Evolutionary conservation across 2,329 filamentous ascomycete genomes (phyloP).

Genomic region (Fusarium fracticaudum): DNA sequence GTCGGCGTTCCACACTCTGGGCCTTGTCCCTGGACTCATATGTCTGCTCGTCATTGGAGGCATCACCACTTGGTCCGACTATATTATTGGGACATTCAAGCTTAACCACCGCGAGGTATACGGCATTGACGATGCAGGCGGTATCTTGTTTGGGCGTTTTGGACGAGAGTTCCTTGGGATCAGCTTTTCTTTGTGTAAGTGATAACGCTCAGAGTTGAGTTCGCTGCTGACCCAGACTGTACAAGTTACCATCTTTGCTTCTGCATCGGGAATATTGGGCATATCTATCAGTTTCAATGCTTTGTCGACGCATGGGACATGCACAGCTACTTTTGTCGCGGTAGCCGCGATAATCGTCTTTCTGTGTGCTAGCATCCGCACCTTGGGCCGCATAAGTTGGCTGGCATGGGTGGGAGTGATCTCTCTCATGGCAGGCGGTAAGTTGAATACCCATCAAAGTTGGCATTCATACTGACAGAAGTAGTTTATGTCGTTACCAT

Average conservation of each 20-base stretch:
- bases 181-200: conserved; percentile 48
- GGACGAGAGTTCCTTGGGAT: conserved; percentile 55
- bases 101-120: conserved; percentile 60
- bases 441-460: no score
- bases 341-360: conserved; percentile 46
- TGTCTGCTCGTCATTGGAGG: conserved; percentile 51
- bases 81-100: conserved; percentile 62
- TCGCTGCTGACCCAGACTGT: neutral
- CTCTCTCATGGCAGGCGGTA: conserved; percentile 27
- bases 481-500: conserved; percentile 37
- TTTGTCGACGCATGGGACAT: conserved; percentile 50
- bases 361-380: conserved; percentile 46
- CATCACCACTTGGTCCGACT: conserved; percentile 61
- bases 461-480: neutral
- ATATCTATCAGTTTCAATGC: conserved; percentile 53
- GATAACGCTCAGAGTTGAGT: accelerated
- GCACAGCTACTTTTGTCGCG: conserved; percentile 52
- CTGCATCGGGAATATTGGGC: conserved; percentile 39
- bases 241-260: conserved; percentile 33
- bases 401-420: conserved; percentile 44
- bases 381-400: conserved; percentile 46
- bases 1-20: conserved; percentile 55
- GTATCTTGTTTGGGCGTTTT: conserved; percentile 57
- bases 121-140: conserved; percentile 62
- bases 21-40: conserved; percentile 58